phyloP scores from a whole-genome alignment of 768 basidiomycete genomes.

The Astraeus odoratus region DNA sequence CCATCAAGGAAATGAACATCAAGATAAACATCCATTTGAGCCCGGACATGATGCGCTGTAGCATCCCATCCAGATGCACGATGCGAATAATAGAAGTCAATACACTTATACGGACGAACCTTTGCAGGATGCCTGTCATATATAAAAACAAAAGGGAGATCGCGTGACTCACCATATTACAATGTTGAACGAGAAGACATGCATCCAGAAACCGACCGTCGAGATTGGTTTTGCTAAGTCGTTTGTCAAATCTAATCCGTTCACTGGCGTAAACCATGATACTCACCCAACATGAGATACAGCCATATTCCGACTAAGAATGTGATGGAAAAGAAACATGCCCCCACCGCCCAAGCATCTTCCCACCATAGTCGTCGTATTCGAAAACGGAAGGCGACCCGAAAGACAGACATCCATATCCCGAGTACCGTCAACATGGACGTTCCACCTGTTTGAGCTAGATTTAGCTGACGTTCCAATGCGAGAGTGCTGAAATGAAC shows the following conservation, averaged over 20 bases:
- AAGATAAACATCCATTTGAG: conserved; percentile 8
- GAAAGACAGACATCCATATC: conserved; percentile 12
- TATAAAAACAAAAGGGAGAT: not conserved
- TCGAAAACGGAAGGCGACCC: conserved; percentile 12
- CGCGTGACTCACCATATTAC: conserved; percentile 13
- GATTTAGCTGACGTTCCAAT: no score
- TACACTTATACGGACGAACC: conserved; percentile 18
- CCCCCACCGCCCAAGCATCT: conserved; percentile 11
- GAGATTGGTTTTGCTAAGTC: not conserved
- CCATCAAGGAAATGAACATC: conserved; percentile 5
- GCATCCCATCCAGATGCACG: conserved; percentile 4
- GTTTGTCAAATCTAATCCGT: no score
- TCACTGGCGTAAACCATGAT: not conserved
- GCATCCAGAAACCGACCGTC: conserved; percentile 10
- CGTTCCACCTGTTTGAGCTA: conserved; percentile 2
- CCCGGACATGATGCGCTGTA: conserved; percentile 8
- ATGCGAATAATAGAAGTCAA: conserved; percentile 17
- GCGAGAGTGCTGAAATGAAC: no score
- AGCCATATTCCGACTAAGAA: conserved; percentile 11
- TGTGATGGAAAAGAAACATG: conserved; percentile 8
- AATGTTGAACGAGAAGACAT: not conserved
- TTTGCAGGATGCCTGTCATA: conserved; percentile 4
- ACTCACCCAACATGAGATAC: conserved; percentile 6
- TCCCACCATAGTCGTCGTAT: conserved; percentile 12
- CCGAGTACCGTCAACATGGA: conserved; percentile 9